phyloP scores from a whole-genome alignment of 2,329 filamentous ascomycete species.

The Aspergillus uvarum region DNA sequence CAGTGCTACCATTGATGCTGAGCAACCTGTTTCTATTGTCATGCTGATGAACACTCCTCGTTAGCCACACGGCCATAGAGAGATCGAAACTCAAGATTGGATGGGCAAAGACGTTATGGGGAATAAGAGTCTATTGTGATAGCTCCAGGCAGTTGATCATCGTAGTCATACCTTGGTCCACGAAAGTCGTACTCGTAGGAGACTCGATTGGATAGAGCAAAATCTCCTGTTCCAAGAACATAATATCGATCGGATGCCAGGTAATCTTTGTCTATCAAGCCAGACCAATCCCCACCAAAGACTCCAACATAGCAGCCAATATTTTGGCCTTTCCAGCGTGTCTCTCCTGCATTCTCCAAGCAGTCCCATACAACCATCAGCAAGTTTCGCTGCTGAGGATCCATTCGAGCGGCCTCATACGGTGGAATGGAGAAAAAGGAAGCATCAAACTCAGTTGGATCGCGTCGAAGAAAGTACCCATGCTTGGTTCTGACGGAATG shows the following conservation, averaged over 20 bases:
- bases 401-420: conserved; percentile 25
- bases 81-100: no score
- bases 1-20: conserved; percentile 22
- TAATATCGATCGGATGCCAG: conserved; percentile 16
- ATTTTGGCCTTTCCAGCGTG: conserved; percentile 30
- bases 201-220: conserved; percentile 25
- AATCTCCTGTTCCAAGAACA: conserved; percentile 18
- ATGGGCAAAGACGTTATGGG: no score
- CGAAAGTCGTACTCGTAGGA: conserved; percentile 26
- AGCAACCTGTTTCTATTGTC: conserved; percentile 33
- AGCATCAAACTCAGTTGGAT: conserved; percentile 26
- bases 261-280: no score
- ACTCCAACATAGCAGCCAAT: conserved; percentile 29
- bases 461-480: conserved; percentile 35
- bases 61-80: no score
- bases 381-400: conserved; percentile 33
- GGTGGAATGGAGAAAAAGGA: conserved; percentile 29
- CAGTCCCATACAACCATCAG: conserved; percentile 30
- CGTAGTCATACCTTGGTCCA: conserved; percentile 23
- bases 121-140: no score
- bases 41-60: conserved; percentile 11
- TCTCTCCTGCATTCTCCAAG: conserved; percentile 32
- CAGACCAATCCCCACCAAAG: conserved; percentile 29
- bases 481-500: conserved; percentile 12
- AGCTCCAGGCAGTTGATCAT: no score